phyloP scores from a whole-genome alignment of 2,329 filamentous ascomycete genomes.

The Alternaria sp. region DNA sequence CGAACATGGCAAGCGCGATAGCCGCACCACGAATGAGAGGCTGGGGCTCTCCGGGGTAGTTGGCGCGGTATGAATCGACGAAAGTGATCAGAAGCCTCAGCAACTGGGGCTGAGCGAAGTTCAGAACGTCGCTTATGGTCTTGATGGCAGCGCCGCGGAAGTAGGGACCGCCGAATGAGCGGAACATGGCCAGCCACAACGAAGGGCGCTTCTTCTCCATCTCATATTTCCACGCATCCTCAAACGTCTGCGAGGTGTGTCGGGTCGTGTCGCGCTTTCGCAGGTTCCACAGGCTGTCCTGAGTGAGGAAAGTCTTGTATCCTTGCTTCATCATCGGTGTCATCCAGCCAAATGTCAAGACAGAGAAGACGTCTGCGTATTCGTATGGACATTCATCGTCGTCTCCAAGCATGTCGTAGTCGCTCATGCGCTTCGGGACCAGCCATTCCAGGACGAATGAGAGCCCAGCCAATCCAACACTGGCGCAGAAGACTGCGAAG shows the following conservation, averaged over 20 bases:
- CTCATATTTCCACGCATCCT: conserved; percentile 78
- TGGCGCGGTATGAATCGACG: conserved; percentile 74
- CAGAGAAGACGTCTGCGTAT: conserved; percentile 92
- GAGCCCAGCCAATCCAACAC: conserved; percentile 69
- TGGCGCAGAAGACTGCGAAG: conserved; percentile 77
- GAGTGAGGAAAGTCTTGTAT: conserved; percentile 88
- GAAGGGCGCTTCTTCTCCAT: conserved; percentile 75
- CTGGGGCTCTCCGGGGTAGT: conserved; percentile 61
- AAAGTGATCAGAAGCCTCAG: conserved; percentile 83
- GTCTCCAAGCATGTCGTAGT: conserved; percentile 70
- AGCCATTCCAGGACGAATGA: conserved; percentile 86
- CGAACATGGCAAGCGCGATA: conserved; percentile 92
- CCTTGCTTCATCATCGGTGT: conserved; percentile 96
- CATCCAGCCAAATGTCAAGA: conserved; percentile 97
- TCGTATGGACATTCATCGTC: conserved; percentile 79
- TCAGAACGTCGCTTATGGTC: conserved; percentile 80
- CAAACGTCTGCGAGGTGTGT: conserved; percentile 72
- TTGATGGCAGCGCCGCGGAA: conserved; percentile 84
- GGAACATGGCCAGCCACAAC: conserved; percentile 84
- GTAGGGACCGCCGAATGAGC: conserved; percentile 86
- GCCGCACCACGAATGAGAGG: conserved; percentile 83
- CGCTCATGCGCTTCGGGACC: conserved; percentile 77
- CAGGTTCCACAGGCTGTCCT: conserved; percentile 95
- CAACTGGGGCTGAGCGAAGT: conserved; percentile 91
- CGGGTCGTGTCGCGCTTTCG: conserved; percentile 80